phyloP scores from a whole-genome alignment of 192 early-diverging fungal genomes.

The Phycomyces blakesleeanus region DNA sequence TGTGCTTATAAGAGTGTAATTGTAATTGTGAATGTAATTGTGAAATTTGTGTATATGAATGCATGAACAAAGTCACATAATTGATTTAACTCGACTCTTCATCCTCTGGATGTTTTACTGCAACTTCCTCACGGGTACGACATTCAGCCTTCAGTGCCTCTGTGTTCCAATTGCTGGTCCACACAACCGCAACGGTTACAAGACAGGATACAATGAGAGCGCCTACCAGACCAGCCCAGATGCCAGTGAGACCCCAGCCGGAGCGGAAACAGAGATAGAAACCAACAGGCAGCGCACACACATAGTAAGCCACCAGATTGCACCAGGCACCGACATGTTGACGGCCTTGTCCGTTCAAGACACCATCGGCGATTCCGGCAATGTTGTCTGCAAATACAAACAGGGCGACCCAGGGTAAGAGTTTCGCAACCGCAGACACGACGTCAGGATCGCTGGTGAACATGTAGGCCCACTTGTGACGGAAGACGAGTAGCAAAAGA shows the following conservation, averaged over 20 bases:
- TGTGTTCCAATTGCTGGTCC: conserved; percentile 18
- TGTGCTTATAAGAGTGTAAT: too few relatives aligned
- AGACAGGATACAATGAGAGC: conserved; percentile 25
- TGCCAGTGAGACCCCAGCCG: conserved; percentile 53
- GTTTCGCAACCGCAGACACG: conserved; percentile 56
- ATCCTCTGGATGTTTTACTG: neutral
- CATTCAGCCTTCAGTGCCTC: conserved; percentile 17
- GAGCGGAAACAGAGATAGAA: conserved; percentile 54
- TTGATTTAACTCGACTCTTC: neutral
- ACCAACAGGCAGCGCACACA: conserved; percentile 60
- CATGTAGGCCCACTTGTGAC: conserved; percentile 58
- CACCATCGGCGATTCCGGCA: conserved; percentile 62
- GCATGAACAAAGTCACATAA: too few relatives aligned
- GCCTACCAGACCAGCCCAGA: conserved; percentile 56
- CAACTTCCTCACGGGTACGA: conserved; percentile 8
- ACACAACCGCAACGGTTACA: conserved; percentile 24
- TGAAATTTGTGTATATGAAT: too few relatives aligned
- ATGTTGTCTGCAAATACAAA: conserved; percentile 70
- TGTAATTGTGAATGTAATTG: too few relatives aligned
- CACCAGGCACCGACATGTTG: conserved; percentile 62
- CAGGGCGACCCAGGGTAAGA: conserved; percentile 76
- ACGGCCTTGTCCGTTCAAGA: conserved; percentile 71
- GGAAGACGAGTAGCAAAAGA: conserved; percentile 42
- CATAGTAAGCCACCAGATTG: conserved; percentile 61
- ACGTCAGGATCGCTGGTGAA: conserved; percentile 70